Evolutionary conservation across 179 eudicot genomes (phyloP).

Genomic region (Camellia oleifera): DNA sequence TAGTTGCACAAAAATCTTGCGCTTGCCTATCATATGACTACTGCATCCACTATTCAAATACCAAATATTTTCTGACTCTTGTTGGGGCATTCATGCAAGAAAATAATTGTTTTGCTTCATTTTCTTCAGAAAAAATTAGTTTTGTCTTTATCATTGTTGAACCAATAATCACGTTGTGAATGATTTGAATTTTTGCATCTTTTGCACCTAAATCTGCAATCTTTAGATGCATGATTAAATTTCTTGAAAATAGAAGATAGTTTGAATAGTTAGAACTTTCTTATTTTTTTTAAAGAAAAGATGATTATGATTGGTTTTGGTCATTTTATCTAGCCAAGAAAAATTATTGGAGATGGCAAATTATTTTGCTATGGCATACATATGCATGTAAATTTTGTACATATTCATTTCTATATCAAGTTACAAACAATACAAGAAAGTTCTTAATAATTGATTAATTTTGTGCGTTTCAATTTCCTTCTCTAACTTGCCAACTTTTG

Average conservation of each 20-base stretch:
- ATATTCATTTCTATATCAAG: neutral
- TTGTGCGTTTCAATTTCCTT: neutral
- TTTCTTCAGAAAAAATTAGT: no score
- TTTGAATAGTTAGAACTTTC: neutral
- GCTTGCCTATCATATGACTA: no score
- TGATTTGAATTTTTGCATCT: no score
- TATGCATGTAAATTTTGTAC: neutral
- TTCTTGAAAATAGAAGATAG: neutral
- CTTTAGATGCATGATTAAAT: no score
- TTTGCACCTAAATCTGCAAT: no score
- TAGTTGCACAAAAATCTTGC: no score
- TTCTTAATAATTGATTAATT: neutral
- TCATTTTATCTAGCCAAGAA: neutral
- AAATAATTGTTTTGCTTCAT: no score
- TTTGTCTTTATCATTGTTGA: no score
- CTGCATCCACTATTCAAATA: no score
- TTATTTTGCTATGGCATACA: neutral
- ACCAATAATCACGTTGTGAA: no score
- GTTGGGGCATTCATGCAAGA: no score
- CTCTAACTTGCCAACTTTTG: neutral
- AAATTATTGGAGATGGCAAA: neutral
- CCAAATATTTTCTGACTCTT: no score
- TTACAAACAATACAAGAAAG: neutral
- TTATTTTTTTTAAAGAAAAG: neutral
- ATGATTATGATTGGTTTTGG: neutral